phyloP scores from a whole-genome alignment of 768 basidiomycete genomes.

The Coprinellus micaceus region DNA sequence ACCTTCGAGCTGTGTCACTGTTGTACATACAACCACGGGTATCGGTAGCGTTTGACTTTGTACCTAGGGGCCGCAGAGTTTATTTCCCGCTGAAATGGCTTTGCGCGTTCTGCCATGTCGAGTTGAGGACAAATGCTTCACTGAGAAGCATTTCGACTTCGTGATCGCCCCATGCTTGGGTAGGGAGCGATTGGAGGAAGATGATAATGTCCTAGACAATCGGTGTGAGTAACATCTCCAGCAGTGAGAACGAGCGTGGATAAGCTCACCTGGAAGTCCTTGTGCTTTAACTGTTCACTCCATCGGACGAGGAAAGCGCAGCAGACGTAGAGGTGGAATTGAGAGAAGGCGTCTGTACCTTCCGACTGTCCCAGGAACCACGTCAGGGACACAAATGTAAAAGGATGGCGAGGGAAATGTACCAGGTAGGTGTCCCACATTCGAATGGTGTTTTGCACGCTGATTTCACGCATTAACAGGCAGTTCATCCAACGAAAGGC shows the following conservation, averaged over 20 bases:
- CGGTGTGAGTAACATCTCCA: slow-evolving; percentile 1
- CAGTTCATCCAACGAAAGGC: slow-evolving; percentile 99
- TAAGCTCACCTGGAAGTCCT: slow-evolving; percentile 91
- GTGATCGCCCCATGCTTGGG: slow-evolving; percentile 92
- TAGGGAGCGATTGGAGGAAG: slow-evolving; percentile 92
- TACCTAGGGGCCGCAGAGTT: too few species aligned
- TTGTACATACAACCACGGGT: too few species aligned
- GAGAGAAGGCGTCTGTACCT: slow-evolving; percentile 95
- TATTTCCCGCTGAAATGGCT: slow-evolving; percentile 72
- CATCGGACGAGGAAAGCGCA: slow-evolving; percentile 95
- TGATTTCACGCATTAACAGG: slow-evolving; percentile 95
- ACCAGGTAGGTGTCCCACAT: slow-evolving; percentile 99
- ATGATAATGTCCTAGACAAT: slow-evolving; percentile 87
- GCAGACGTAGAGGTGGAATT: slow-evolving; percentile 98
- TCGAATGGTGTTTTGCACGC: slow-evolving; percentile 91
- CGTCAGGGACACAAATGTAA: not conserved
- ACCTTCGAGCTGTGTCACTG: too few species aligned
- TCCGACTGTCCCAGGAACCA: slow-evolving; percentile 62
- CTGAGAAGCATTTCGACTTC: slow-evolving; percentile 94
- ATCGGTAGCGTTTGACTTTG: too few species aligned
- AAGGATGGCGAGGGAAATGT: slow-evolving; percentile 24
- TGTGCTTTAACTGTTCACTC: slow-evolving; percentile 88
- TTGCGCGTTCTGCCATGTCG: slow-evolving; percentile 90
- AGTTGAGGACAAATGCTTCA: slow-evolving; percentile 92
- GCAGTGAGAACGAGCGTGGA: not conserved